These are phyloP conservation scores for Piper betle DNA, from an alignment of 164 flowering plant genomes.

Conservation along the genomic window DNA sequence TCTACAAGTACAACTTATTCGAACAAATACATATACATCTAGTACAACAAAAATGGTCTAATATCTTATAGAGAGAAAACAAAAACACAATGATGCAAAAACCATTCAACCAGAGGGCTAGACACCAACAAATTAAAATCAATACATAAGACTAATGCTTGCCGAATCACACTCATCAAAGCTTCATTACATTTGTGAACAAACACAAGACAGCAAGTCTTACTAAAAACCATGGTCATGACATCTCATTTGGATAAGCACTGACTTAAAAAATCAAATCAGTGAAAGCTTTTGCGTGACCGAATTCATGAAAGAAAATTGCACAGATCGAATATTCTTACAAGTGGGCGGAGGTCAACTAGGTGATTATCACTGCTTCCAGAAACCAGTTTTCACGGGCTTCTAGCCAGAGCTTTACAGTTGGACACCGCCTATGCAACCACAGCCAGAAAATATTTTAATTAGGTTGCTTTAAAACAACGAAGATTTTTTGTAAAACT, in stretches of 20 bases:
- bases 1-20: no score
- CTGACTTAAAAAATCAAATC: background rate
- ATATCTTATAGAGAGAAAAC: no score
- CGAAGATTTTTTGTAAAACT: background rate
- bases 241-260: background rate
- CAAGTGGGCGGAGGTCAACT: constrained; percentile 81
- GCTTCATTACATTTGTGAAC: background rate
- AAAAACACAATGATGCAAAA: no score
- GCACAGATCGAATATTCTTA: constrained; percentile 9
- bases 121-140: no score
- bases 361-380: constrained; percentile 95
- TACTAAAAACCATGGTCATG: background rate
- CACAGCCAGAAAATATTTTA: background rate
- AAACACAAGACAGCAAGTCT: no score
- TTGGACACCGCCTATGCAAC: constrained; percentile 60
- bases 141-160: background rate
- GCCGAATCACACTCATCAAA: background rate
- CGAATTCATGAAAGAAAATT: background rate
- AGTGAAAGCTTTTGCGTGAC: background rate
- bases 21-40: no score
- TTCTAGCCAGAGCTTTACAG: constrained; percentile 63
- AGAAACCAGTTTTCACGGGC: constrained; percentile 69
- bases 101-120: background rate
- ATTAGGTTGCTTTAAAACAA: background rate
- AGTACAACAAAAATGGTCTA: no score